phyloP scores from a whole-genome alignment of 805 yeast genomes.

The Ogataea salicorniae region DNA sequence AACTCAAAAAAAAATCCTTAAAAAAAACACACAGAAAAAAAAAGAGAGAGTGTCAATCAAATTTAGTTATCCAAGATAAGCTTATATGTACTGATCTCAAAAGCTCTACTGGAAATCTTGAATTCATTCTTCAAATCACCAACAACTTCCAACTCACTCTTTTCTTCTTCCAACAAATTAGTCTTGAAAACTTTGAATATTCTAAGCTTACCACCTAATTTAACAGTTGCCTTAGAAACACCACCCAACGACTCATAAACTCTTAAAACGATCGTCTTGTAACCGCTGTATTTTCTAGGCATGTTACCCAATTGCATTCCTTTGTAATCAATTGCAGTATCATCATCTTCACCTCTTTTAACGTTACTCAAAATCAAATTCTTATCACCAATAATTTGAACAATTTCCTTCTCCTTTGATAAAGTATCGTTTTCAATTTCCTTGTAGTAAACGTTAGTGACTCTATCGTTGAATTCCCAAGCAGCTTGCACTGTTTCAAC shows the following conservation, averaged over 20 bases:
- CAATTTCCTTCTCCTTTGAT: conserved; percentile 11
- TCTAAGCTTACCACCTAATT: conserved; percentile 39
- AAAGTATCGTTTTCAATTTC: background rate
- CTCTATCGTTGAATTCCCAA: conserved; percentile 68
- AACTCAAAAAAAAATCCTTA: no score
- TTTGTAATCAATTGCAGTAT: conserved; percentile 37
- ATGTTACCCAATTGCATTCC: conserved; percentile 31
- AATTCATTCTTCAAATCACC: conserved; percentile 25
- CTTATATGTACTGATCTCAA: conserved; percentile 69
- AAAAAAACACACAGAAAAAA: no score
- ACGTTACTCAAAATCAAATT: conserved; percentile 68
- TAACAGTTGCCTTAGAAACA: conserved; percentile 46
- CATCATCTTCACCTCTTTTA: conserved; percentile 86
- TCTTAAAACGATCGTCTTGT: conserved; percentile 59
- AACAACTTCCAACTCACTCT: conserved; percentile 34
- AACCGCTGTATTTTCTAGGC: conserved; percentile 41
- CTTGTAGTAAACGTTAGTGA: conserved; percentile 15
- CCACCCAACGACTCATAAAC: conserved; percentile 91
- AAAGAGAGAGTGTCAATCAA: no score
- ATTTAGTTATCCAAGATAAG: conserved; percentile 32
- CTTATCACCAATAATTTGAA: conserved; percentile 41
- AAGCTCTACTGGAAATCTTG: conserved; percentile 54
- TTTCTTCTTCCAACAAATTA: conserved; percentile 52
- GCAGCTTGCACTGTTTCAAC: conserved; percentile 67
- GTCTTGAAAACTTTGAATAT: conserved; percentile 42